A percentile compares a stretch with the other conserved stretches of the same genome.
Evolutionary conservation across 257 asterid genomes (phyloP).

Genomic region (Jasminum sambac): DNA sequence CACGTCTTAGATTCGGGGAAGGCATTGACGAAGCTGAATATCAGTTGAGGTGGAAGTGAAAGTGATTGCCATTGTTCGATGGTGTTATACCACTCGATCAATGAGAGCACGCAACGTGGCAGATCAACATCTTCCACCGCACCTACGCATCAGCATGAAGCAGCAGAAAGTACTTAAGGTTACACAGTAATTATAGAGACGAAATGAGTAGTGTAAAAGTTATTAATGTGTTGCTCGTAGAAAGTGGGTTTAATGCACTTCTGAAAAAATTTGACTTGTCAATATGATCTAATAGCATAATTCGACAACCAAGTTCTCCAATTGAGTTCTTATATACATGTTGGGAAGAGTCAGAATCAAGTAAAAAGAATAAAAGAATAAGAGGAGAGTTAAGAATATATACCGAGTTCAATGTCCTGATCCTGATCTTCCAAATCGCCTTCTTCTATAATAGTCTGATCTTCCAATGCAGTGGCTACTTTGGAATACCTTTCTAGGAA

Average conservation of each 20-base stretch:
- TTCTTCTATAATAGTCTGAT: conserved; percentile 37
- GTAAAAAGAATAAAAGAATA: neutral
- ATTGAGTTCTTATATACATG: neutral
- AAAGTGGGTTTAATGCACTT: too few species aligned
- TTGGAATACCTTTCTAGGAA: conserved; percentile 43
- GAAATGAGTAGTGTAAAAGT: too few species aligned
- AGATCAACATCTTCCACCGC: conserved; percentile 32
- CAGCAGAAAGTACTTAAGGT: neutral
- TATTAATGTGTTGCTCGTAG: too few species aligned
- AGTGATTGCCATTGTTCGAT: conserved; percentile 26
- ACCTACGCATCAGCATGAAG: conserved; percentile 20
- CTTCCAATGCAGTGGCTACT: conserved; percentile 38
- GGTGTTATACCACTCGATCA: conserved; percentile 25
- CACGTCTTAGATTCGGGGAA: conserved; percentile 35
- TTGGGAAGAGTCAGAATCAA: neutral
- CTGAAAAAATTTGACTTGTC: neutral
- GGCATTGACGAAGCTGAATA: conserved; percentile 29
- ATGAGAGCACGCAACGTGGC: conserved; percentile 26
- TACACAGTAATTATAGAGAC: neutral
- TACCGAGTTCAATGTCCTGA: conserved; percentile 39
- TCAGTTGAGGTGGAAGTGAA: conserved; percentile 26
- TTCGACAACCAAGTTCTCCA: neutral
- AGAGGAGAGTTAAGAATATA: conserved; percentile 9
- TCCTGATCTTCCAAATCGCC: conserved; percentile 44
- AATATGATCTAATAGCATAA: neutral